phyloP scores from a whole-genome alignment of 345 rosid species.

The Aquilaria sinensis region DNA sequence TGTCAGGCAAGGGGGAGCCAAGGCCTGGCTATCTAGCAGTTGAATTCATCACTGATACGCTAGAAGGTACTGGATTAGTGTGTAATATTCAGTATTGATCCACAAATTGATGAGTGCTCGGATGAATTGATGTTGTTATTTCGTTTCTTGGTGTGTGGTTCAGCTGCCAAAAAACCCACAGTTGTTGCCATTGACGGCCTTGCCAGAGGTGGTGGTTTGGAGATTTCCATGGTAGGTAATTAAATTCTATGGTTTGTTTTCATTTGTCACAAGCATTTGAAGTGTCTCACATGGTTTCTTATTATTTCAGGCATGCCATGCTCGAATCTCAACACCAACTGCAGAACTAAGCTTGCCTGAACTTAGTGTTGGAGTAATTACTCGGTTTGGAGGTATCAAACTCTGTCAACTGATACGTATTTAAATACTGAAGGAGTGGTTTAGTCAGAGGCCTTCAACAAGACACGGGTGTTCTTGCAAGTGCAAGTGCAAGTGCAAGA shows the following conservation, averaged over 20 bases:
- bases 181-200: constrained; percentile 98
- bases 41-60: constrained; percentile 51
- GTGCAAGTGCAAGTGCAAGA: too few relatives aligned
- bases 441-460: too few relatives aligned
- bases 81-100: background rate
- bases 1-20: constrained; percentile 54
- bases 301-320: constrained; percentile 84
- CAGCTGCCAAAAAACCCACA: constrained; percentile 86
- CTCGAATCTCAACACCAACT: constrained; percentile 72
- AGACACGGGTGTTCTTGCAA: too few relatives aligned
- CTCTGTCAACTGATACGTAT: too few relatives aligned
- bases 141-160: constrained; percentile 18
- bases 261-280: background rate
- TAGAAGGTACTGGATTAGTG: constrained; percentile 60
- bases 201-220: constrained; percentile 97
- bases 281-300: constrained; percentile 11
- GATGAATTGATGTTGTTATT: constrained; percentile 6
- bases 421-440: too few relatives aligned
- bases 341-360: constrained; percentile 87
- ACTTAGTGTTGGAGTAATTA: constrained; percentile 85
- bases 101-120: background rate
- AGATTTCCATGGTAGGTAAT: constrained; percentile 77
- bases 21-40: constrained; percentile 57
- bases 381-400: constrained; percentile 91
- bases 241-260: background rate